Base-by-base conservation (phyloP, 164 flowering plant species). In the Piper betle region DNA sequence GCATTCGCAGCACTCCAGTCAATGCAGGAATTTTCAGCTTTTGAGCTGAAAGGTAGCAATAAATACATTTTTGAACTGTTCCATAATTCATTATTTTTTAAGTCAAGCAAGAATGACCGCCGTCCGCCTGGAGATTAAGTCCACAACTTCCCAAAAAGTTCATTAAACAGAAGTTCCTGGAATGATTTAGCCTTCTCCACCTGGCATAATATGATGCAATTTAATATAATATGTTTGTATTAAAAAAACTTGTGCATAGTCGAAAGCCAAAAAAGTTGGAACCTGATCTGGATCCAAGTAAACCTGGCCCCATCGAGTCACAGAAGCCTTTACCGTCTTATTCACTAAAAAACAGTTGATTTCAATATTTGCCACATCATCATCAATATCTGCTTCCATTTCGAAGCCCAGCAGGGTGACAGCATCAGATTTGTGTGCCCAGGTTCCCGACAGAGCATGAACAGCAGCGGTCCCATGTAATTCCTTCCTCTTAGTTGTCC, bases 401-500 rank as follows among this genome's bases (percentile, higher is more conserved):
- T 78, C 80, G 71, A 91, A 94, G 10, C 86, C 91, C 38, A 82
- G 75, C 65, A 88, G 79, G 16, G 38, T 55, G 62, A 72, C 62
- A 18, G 70, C 79, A 57, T 75, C 79, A 40, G 65, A 52, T 52
- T 73, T 76, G 46, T 77, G 79, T 20, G 76, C 85, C 97, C 99
- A 94, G 5, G 78, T 68, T 74, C 99, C 99, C 63, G 84, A 73
- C 63, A 91, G 70, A 62, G 85, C 83, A 63, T 61, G 74, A 61
- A 77, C 70, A 46, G 61, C 7, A 55, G 77, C 68, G 17, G 84
- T 84, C 18, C 96, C 97, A 75, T 94, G 99, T 56, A 94, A 65
- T 71, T 94, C 99, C 75, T 94, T 94, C 78, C 93, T 80, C 73
- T 85, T 91, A 20, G 95, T 94, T 59, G 97, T 84, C 58, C 99